These are phyloP conservation scores for Calonectria pseudoreteaudii DNA, from an alignment of 2,329 filamentous ascomycete genomes.

Conservation along the genomic window DNA sequence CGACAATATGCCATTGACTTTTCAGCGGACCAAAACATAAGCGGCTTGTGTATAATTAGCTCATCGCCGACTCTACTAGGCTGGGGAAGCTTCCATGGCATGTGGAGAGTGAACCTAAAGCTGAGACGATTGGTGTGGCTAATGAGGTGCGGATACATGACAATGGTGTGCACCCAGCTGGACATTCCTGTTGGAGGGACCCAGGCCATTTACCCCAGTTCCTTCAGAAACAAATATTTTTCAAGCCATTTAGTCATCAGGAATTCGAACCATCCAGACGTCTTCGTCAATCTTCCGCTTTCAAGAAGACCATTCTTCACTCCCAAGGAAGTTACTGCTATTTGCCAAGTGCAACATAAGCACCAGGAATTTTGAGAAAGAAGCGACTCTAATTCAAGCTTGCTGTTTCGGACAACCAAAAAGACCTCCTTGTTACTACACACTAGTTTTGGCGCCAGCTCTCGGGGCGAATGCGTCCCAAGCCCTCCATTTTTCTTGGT, in stretches of 20 bases:
- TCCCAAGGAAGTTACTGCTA: background rate
- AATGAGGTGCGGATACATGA: background rate
- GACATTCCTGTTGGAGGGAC: background rate
- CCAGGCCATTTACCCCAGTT: background rate
- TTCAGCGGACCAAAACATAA: background rate
- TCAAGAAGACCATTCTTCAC: background rate
- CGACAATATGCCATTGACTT: conserved; percentile 2
- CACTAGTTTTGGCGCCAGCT: too few species aligned
- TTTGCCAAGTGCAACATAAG: background rate
- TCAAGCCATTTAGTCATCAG: background rate
- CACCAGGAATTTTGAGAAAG: background rate
- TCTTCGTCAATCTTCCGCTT: background rate
- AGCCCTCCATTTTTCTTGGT: too few species aligned
- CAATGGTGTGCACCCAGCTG: background rate
- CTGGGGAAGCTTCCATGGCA: background rate
- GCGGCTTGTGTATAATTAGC: background rate
- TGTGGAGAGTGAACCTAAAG: background rate
- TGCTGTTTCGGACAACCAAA: too few species aligned
- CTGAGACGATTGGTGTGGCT: background rate
- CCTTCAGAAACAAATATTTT: background rate
- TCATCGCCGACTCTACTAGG: background rate
- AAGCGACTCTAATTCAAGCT: background rate
- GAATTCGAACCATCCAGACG: background rate
- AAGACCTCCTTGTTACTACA: too few species aligned
- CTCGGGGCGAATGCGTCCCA: too few species aligned